Conservation (phyloP, 2,329 filamentous ascomycete genomes). For the Fusarium sp. region DNA sequence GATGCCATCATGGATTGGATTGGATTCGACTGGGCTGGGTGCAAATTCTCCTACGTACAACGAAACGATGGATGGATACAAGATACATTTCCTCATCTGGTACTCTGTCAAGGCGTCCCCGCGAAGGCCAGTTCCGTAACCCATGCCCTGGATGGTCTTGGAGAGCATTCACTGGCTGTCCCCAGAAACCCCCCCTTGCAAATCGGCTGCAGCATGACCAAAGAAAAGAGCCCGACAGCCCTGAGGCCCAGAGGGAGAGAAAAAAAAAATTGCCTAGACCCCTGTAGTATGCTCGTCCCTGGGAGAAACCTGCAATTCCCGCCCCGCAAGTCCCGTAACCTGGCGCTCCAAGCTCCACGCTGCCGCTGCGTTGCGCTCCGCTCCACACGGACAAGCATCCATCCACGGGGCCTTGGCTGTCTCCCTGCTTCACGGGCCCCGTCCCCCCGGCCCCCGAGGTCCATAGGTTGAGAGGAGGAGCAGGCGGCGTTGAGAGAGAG, state of each 20-base stretch:
- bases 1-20: constrained; percentile 1
- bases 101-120: constrained; percentile 14
- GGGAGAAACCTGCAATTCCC: constrained; percentile 24
- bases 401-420: constrained; percentile 1
- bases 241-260: background rate
- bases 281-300: constrained; percentile 21
- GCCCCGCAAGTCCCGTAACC: constrained; percentile 30
- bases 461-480: constrained; percentile 24
- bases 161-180: constrained; percentile 14
- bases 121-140: constrained; percentile 16
- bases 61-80: background rate
- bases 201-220: constrained; percentile 1
- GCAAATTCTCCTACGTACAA: constrained; percentile 24
- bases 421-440: constrained; percentile 32
- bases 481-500: background rate
- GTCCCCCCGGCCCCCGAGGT: constrained; percentile 35
- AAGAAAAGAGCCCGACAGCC: background rate
- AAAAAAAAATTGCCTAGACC: constrained; percentile 25
- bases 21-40: background rate
- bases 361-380: background rate
- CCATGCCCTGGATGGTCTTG: background rate
- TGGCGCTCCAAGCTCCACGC: constrained; percentile 1
- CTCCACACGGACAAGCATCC: background rate
- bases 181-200: constrained; percentile 29
- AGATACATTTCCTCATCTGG: background rate